Base-by-base conservation (phyloP, 805 yeast genomes). In the Myxozyma sirexii region DNA sequence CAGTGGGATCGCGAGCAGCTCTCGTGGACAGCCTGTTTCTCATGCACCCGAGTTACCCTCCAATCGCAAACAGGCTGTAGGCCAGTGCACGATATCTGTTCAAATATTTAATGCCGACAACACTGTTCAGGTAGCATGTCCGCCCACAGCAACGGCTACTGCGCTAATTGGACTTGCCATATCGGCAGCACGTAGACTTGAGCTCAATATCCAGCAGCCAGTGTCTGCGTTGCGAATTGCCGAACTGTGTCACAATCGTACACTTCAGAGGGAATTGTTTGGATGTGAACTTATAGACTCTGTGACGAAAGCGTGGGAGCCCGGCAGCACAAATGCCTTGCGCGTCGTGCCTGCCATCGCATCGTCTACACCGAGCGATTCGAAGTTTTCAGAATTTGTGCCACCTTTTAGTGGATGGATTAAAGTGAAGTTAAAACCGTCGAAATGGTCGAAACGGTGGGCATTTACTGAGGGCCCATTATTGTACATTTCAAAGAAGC, bases 161-260 rank as follows among this genome's bases (percentile, higher is more conserved):
- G 53, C 60, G 37, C 33, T 59, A n/a, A 51, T 59, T 29, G 46
- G 45, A 3, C 31, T 51, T 6, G 57, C 44, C 8, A 26, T 38
- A 13, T 12, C 45, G 3, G 31, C 45, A 4, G 51, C 45, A 4
- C 62, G 29, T 19, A 50, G 53, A 23, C 59, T 44, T 8, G 45
- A 4, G 21, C 27, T 33, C 31, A 45, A 23, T 27, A 33, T 27
- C 23, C 27, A n/a, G 41, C 54, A 23, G 26, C 37, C 51, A 21
- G 37, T 35, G 48, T 38, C 48, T 8, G 26, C 46, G 24, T 31
- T 58, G 43, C 71, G 69, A 60, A 60, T 63, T 67, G 67, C 50
- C 46, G 67, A 39, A 23, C 10, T 47, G 7, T 48, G 44, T 31
- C 35, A 15, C 17, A 37, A 54, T 26, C 43, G 33, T 19, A 21